Base-by-base conservation (phyloP, 129 eudicot species). In the Sambucus nigra region DNA sequence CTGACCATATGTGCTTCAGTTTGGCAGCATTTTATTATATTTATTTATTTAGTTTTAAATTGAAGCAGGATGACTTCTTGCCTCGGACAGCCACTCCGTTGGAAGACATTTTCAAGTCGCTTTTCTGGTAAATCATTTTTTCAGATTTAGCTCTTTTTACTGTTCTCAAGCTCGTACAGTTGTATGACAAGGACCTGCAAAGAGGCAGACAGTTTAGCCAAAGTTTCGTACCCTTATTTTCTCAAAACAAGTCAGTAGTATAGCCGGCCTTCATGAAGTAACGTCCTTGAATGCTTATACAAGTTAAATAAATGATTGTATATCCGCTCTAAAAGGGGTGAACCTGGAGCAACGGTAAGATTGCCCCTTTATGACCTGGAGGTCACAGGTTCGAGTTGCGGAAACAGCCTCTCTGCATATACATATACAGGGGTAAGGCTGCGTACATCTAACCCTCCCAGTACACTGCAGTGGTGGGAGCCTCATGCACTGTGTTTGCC, bases 71-170 rank as follows among this genome's bases (percentile, higher is more conserved):
- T 66, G 99, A 92, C 74, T 92, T 92, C 75, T 80, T 92, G 78
- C 99, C 99, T 25, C 77, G 94, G 40, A 92, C 99, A 69, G 99
- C 99, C 52, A 92, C 99, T 17, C 99, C 99, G n/a, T 67, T 92
- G 80, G 99, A 92, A 73, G 99, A 92, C 67, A 86, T 86, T 50
- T 92, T 92, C 75, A 92, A 86, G 83, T 92, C 99, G 7, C 65
- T 92, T 48, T 86, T 92, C 73, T 92, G 99, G 99, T 92, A 80
- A 73, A 53, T 31, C 19, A 24, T 16, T 25, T 25, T 19, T 52
- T 33, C 3, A 25, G 18, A 20, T 13, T 13, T 45, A 27, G 25
- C 26, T 45, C 20, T 5, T 57, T 12, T 18, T 42, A 38, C 16
- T 7, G 18, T 28, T 29, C 32, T n/a, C 5, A 2, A 22, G 26